A percentile compares a stretch with the other conserved stretches of the same genome.
Evolutionary conservation across 2,329 filamentous ascomycete species (phyloP).

Genomic region (Colletotrichum incanum): DNA sequence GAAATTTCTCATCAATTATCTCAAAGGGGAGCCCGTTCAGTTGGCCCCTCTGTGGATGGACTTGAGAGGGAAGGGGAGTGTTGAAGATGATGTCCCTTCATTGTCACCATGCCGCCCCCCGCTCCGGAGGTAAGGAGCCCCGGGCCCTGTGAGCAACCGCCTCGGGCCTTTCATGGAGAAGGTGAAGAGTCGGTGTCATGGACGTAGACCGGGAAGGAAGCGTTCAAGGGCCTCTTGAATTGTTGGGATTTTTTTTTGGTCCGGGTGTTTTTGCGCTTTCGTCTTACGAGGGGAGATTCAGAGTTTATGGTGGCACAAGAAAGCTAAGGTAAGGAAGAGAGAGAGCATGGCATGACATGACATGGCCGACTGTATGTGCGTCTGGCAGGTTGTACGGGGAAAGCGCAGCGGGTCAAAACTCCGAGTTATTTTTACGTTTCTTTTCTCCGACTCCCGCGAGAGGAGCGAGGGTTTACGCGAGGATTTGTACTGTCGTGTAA

Average conservation of each 20-base stretch:
- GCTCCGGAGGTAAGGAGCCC: neutral
- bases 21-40: neutral
- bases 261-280: neutral
- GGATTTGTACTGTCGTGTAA: neutral
- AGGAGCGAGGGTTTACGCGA: neutral
- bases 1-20: no score
- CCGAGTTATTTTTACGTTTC: neutral
- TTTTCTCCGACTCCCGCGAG: neutral
- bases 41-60: no score
- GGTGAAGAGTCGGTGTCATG: neutral
- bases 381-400: slow-evolving; percentile 10
- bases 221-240: neutral
- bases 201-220: neutral
- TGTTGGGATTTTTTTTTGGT: neutral
- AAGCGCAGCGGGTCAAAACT: neutral
- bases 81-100: neutral
- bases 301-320: neutral
- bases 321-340: neutral
- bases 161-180: neutral
- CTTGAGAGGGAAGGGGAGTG: neutral
- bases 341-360: neutral
- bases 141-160: neutral
- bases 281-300: slow-evolving; percentile 6
- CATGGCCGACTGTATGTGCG: neutral
- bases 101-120: neutral